These are phyloP conservation scores for Mucor lusitanicus DNA, from an alignment of 371 early-diverging fungal species.

Conservation along the genomic window DNA sequence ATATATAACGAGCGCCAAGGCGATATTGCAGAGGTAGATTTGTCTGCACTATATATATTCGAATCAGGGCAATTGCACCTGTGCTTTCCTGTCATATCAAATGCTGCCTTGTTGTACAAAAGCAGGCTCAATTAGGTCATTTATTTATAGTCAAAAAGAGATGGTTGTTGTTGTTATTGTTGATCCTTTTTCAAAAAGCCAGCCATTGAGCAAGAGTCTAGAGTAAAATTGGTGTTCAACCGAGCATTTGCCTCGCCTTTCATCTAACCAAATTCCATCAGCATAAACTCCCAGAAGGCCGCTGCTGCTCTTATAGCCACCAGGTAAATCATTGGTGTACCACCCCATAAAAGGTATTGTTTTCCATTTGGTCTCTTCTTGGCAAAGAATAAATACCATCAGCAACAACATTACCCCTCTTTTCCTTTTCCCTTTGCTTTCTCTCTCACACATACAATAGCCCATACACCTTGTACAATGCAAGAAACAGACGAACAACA, in stretches of 20 bases:
- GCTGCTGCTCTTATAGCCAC: too few relatives aligned
- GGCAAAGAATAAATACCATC: slow-evolving; percentile 6
- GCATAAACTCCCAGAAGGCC: too few relatives aligned
- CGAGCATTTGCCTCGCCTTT: too few relatives aligned
- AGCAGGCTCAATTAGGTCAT: background rate
- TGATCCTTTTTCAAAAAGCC: background rate
- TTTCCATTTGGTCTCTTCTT: slow-evolving; percentile 12
- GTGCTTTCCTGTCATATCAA: too few relatives aligned
- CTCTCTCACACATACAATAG: background rate
- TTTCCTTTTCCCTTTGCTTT: slow-evolving; percentile 1
- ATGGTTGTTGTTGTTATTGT: background rate
- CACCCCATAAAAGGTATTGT: slow-evolving; percentile 5
- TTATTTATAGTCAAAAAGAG: background rate
- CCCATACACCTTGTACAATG: background rate
- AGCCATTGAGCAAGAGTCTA: background rate
- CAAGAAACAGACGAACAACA: background rate
- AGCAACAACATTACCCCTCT: background rate
- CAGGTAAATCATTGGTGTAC: background rate
- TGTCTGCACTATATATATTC: too few relatives aligned
- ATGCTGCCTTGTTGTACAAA: background rate
- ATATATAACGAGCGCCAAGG: too few relatives aligned
- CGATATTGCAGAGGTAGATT: too few relatives aligned
- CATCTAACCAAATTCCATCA: too few relatives aligned
- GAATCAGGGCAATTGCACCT: too few relatives aligned
- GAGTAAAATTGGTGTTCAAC: background rate